phyloP scores from a whole-genome alignment of 139 green algal genomes.

The Coelastrella sp. region DNA sequence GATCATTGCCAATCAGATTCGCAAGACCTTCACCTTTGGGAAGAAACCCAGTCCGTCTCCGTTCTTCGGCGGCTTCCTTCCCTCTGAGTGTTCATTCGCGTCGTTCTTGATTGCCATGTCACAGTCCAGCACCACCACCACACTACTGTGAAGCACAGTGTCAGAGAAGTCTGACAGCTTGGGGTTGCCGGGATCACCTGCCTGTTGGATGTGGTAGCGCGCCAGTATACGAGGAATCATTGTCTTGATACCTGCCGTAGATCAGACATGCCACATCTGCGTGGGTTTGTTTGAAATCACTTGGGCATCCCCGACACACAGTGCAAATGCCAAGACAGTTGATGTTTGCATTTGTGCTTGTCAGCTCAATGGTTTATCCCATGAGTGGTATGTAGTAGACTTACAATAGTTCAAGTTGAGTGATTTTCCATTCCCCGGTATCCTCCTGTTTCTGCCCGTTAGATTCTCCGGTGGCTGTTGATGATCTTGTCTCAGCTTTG shows the following conservation, averaged over 20 bases:
- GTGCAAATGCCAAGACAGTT: too few species aligned
- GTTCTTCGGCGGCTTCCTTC: neutral
- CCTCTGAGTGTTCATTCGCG: constrained; percentile 1
- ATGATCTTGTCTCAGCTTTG: neutral
- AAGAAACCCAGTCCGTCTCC: constrained; percentile 24
- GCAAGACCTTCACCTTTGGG: constrained; percentile 2
- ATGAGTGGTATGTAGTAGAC: neutral
- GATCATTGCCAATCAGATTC: neutral
- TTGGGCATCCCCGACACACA: too few species aligned
- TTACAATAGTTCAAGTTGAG: constrained; percentile 41
- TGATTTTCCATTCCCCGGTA: constrained; percentile 26
- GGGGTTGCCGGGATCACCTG: neutral
- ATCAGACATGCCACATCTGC: too few species aligned
- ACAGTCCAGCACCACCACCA: constrained; percentile 40
- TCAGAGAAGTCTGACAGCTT: neutral
- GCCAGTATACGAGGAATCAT: constrained; percentile 20
- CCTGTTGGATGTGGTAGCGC: neutral
- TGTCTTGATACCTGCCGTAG: constrained; percentile 35
- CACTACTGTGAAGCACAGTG: neutral
- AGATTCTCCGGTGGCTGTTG: neutral
- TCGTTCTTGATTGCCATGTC: constrained; percentile 41
- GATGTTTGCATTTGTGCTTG: too few species aligned
- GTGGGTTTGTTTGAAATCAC: too few species aligned
- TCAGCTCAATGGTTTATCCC: neutral
- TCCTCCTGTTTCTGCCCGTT: neutral